phyloP scores from a whole-genome alignment of 176 grass and related monocot genomes.

The Bonia amplexicaulis region DNA sequence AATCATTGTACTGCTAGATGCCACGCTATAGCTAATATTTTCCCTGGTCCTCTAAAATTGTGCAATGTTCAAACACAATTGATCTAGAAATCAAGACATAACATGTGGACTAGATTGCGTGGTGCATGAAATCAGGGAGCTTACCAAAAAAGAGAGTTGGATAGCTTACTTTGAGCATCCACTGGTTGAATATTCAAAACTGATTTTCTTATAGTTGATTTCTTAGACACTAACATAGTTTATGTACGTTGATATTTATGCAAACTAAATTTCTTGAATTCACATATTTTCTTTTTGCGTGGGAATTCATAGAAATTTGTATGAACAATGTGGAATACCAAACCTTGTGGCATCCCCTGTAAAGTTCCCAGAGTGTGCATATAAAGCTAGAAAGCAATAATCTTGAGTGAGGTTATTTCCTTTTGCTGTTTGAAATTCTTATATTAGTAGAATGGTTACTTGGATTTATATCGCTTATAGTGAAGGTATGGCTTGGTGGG shows the following conservation, averaged over 20 bases:
- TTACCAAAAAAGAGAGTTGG: neutral
- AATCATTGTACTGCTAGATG: neutral
- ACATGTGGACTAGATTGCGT: neutral
- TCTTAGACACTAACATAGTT: neutral
- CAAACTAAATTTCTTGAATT: neutral
- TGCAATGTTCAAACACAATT: neutral
- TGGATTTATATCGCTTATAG: neutral
- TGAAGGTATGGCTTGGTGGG: neutral
- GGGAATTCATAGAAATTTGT: neutral
- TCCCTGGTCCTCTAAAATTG: neutral
- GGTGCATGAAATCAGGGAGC: neutral
- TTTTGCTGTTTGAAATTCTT: neutral
- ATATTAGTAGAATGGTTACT: neutral
- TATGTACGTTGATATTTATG: neutral
- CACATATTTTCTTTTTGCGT: neutral
- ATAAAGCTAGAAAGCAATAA: neutral
- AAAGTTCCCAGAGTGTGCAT: slow-evolving; percentile 4
- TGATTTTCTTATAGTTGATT: neutral
- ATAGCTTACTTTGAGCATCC: neutral
- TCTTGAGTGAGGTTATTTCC: neutral
- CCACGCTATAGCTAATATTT: neutral
- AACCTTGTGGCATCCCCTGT: neutral
- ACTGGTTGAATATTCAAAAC: neutral
- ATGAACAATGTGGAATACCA: neutral
- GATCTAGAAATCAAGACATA: neutral